Evolutionary conservation across 2,329 filamentous ascomycete genomes (phyloP).

Genomic region (Diaporthe ilicicola): DNA sequence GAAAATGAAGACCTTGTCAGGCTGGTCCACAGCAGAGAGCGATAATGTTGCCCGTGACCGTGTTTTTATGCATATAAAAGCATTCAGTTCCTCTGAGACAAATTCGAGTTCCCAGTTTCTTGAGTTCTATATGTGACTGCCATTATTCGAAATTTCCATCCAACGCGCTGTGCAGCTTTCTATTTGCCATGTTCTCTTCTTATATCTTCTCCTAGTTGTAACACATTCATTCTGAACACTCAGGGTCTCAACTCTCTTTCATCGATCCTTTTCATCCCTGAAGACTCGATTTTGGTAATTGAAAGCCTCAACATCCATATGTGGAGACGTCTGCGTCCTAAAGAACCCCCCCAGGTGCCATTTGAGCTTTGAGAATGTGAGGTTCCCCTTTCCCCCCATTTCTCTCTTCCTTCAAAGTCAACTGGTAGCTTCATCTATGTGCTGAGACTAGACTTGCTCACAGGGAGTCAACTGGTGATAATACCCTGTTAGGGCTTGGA

Average conservation of each 20-base stretch:
- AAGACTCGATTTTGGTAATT: too few relatives aligned
- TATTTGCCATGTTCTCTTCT: not conserved
- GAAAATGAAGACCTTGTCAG: not conserved
- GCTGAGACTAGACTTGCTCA: not conserved
- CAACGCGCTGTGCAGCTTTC: not conserved
- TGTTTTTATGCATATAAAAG: not conserved
- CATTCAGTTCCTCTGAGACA: not conserved
- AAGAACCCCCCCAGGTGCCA: not conserved
- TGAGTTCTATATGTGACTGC: not conserved
- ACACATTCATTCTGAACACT: not conserved
- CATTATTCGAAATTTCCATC: not conserved
- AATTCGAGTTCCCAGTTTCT: not conserved
- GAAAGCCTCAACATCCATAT: too few relatives aligned
- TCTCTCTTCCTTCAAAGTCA: too few relatives aligned
- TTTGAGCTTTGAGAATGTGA: not conserved
- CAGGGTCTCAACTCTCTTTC: not conserved
- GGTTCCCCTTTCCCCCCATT: not conserved
- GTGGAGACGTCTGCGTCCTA: not conserved
- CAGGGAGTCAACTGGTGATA: not conserved
- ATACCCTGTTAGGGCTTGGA: not conserved
- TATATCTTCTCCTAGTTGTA: too few relatives aligned
- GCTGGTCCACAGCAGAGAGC: not conserved
- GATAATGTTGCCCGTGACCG: not conserved
- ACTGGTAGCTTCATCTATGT: rapidly evolving
- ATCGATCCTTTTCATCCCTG: not conserved